These are phyloP conservation scores for Starmerella stellata DNA, from an alignment of 805 yeast species.

Conservation along the genomic window DNA sequence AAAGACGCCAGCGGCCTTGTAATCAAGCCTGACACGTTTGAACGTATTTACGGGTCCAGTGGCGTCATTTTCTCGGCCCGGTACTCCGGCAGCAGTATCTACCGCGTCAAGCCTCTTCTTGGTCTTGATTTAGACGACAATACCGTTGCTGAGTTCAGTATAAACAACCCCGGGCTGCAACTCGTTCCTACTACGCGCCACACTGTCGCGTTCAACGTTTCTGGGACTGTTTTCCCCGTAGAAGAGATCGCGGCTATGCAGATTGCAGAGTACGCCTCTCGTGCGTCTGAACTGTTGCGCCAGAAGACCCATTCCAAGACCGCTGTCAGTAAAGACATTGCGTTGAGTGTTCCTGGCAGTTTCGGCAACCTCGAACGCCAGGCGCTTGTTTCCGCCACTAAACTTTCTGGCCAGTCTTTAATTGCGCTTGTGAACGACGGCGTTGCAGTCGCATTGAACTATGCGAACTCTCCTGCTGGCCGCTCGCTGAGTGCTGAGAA, in stretches of 20 bases:
- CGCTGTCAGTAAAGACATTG: slow-evolving; percentile 38
- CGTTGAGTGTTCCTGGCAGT: slow-evolving; percentile 60
- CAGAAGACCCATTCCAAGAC: slow-evolving; percentile 30
- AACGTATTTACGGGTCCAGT: slow-evolving; percentile 60
- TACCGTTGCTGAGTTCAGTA: slow-evolving; percentile 31
- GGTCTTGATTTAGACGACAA: slow-evolving; percentile 37
- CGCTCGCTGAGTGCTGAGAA: slow-evolving; percentile 26
- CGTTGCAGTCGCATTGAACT: slow-evolving; percentile 73
- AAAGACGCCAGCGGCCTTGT: slow-evolving; percentile 73
- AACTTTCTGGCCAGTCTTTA: slow-evolving; percentile 46
- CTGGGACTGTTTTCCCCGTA: slow-evolving; percentile 33
- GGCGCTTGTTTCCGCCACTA: slow-evolving; percentile 55
- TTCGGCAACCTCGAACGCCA: slow-evolving; percentile 46
- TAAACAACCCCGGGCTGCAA: slow-evolving; percentile 44
- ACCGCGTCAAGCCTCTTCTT: slow-evolving; percentile 50
- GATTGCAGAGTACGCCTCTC: slow-evolving; percentile 40
- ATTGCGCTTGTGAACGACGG: slow-evolving; percentile 74
- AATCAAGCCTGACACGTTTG: slow-evolving; percentile 28
- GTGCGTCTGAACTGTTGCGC: slow-evolving; percentile 47
- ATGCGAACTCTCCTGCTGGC: slow-evolving; percentile 35
- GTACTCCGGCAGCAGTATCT: slow-evolving; percentile 50
- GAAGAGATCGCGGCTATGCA: slow-evolving; percentile 82
- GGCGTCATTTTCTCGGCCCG: slow-evolving; percentile 52
- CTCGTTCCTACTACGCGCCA: slow-evolving; percentile 29
- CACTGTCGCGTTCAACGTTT: slow-evolving; percentile 40